A percentile compares a stretch with the other conserved stretches of the same genome.
Evolutionary conservation across 495 filamentous ascomycete species (phyloP).

Genomic region (Sporormia fimetaria): DNA sequence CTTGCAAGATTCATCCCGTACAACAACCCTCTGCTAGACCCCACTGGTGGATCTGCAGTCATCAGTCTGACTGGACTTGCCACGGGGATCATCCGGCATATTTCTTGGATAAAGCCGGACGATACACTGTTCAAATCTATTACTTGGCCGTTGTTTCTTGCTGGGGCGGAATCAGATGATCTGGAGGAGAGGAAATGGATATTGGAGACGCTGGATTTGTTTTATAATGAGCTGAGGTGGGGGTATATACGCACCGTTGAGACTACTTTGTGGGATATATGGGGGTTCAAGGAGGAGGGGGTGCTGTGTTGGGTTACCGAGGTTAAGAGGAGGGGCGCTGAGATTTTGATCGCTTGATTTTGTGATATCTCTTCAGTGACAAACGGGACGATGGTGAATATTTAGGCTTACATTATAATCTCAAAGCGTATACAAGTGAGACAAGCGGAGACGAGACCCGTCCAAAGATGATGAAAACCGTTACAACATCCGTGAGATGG

Average conservation of each 20-base stretch:
- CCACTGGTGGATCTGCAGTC: slow-evolving; percentile 5
- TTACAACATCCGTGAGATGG: no score
- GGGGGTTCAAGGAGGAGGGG: slow-evolving; percentile 9
- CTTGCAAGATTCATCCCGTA: slow-evolving; percentile 7
- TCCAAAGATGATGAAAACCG: no score
- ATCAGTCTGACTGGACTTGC: slow-evolving; percentile 12
- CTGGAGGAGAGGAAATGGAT: slow-evolving; percentile 13
- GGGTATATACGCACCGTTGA: slow-evolving; percentile 19
- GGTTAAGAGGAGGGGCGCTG: slow-evolving; percentile 15
- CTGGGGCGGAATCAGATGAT: slow-evolving; percentile 17
- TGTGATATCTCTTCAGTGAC: no score
- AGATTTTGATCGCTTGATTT: slow-evolving; percentile 21
- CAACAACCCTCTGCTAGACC: slow-evolving; percentile 8
- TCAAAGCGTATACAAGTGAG: no score
- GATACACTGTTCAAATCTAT: slow-evolving; percentile 20
- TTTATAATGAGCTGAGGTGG: slow-evolving; percentile 19
- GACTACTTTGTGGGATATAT: slow-evolving; percentile 13
- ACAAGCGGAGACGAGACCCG: no score
- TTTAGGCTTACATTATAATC: no score
- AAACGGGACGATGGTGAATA: no score
- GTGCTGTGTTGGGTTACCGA: slow-evolving; percentile 17
- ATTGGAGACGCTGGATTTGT: slow-evolving; percentile 10
- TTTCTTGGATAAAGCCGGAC: slow-evolving; percentile 9
- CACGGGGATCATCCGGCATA: slow-evolving; percentile 16
- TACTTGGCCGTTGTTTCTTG: slow-evolving; percentile 20